phyloP scores from a whole-genome alignment of 345 rosid species.

The Populus nigra region DNA sequence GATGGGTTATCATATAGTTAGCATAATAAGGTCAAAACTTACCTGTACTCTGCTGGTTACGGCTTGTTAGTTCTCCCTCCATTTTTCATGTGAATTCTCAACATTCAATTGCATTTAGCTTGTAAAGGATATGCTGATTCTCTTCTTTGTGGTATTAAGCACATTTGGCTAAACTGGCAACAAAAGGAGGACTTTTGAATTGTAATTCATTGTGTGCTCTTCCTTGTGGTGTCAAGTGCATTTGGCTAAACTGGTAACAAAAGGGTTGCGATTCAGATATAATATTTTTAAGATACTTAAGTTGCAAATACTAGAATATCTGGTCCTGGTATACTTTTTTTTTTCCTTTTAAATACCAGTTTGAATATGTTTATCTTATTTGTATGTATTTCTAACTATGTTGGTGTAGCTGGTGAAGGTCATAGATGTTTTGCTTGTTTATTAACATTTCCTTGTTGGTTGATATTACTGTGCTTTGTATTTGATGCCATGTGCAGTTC shows the following conservation, averaged over 20 bases:
- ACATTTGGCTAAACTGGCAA: neutral
- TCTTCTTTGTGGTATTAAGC: neutral
- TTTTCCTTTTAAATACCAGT: neutral
- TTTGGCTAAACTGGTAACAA: neutral
- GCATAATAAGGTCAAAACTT: neutral
- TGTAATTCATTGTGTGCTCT: neutral
- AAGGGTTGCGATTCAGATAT: neutral
- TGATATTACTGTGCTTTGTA: no score
- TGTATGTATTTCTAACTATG: no score
- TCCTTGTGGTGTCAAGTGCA: neutral
- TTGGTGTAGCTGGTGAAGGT: no score
- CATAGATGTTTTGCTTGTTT: no score
- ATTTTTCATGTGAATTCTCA: neutral
- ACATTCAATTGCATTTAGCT: neutral
- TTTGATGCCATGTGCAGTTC: slow-evolving; percentile 59
- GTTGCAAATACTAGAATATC: neutral
- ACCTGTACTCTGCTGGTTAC: neutral
- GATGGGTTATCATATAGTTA: neutral
- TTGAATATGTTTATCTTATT: neutral
- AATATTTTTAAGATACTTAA: neutral
- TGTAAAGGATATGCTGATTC: neutral
- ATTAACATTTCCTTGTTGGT: no score
- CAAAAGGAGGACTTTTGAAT: neutral
- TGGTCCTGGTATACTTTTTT: neutral
- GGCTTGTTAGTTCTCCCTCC: neutral